Conservation (phyloP, 2,329 filamentous ascomycete species). For the Microascus cirrosus region DNA sequence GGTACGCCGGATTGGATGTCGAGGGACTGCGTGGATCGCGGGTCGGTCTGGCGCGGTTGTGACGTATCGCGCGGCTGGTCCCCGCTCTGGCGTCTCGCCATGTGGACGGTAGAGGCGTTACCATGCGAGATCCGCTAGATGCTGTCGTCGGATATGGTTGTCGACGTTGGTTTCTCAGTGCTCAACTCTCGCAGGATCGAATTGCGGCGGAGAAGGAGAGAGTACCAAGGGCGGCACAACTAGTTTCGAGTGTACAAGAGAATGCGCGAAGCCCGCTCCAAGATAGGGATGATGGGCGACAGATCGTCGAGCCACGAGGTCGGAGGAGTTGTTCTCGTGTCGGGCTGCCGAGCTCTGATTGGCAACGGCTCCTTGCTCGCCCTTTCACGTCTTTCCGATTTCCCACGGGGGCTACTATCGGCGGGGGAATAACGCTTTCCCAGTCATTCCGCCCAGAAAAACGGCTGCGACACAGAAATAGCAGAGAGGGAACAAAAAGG, state of each 20-base stretch:
- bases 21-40: not conserved
- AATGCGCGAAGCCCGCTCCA: too few relatives aligned
- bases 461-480: too few relatives aligned
- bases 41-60: not conserved
- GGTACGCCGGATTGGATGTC: not conserved
- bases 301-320: too few relatives aligned
- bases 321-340: not conserved
- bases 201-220: not conserved
- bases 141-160: too few relatives aligned
- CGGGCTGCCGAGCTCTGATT: not conserved
- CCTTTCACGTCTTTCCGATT: too few relatives aligned
- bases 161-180: too few relatives aligned
- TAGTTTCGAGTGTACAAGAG: too few relatives aligned
- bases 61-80: slow-evolving; percentile 4
- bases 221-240: too few relatives aligned
- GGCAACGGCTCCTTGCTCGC: not conserved
- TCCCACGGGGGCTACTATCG: too few relatives aligned
- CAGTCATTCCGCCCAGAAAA: too few relatives aligned
- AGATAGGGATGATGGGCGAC: not conserved
- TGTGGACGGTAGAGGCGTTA: slow-evolving; percentile 1
- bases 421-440: too few relatives aligned
- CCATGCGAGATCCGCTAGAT: not conserved
- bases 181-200: not conserved
- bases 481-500: too few relatives aligned
- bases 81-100: slow-evolving; percentile 5